A percentile compares a stretch with the other conserved stretches of the same genome.
Conservation (phyloP, 257 asterid genomes). For the Capsicum pubescens region DNA sequence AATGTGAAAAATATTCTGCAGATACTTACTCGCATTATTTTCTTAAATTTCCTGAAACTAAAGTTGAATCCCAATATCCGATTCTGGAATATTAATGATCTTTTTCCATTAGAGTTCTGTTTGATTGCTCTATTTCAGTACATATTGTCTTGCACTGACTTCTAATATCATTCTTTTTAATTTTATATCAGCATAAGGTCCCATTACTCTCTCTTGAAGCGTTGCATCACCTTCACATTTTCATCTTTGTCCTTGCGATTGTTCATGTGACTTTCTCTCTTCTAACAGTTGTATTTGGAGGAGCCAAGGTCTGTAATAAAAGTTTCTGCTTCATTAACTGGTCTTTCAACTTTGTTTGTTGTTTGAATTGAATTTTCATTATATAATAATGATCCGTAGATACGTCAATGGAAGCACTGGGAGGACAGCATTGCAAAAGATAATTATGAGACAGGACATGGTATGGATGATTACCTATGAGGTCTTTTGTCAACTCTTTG, state of each 20-base stretch:
- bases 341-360: constrained; percentile 7
- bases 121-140: neutral
- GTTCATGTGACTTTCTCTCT: constrained; percentile 84
- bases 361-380: constrained; percentile 6
- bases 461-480: constrained; percentile 43
- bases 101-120: neutral
- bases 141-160: constrained; percentile 14
- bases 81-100: neutral
- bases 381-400: constrained; percentile 48
- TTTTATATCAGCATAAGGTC: constrained; percentile 56
- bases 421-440: constrained; percentile 78
- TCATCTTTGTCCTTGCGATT: constrained; percentile 83
- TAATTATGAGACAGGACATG: constrained; percentile 51
- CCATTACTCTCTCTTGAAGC: constrained; percentile 79
- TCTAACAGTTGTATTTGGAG: constrained; percentile 77
- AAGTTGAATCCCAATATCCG: constrained; percentile 22
- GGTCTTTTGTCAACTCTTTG: neutral
- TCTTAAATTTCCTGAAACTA: neutral
- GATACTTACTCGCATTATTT: neutral
- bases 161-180: constrained; percentile 9
- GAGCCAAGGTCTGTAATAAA: constrained; percentile 57
- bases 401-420: constrained; percentile 95
- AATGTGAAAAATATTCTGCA: constrained; percentile 8
- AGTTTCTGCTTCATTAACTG: constrained; percentile 11
- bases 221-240: constrained; percentile 80